Percentiles rank a stretch among this genome's conserved stretches.
phyloP scores from a whole-genome alignment of 2,329 filamentous ascomycete species.

The Monosporascus sp. region DNA sequence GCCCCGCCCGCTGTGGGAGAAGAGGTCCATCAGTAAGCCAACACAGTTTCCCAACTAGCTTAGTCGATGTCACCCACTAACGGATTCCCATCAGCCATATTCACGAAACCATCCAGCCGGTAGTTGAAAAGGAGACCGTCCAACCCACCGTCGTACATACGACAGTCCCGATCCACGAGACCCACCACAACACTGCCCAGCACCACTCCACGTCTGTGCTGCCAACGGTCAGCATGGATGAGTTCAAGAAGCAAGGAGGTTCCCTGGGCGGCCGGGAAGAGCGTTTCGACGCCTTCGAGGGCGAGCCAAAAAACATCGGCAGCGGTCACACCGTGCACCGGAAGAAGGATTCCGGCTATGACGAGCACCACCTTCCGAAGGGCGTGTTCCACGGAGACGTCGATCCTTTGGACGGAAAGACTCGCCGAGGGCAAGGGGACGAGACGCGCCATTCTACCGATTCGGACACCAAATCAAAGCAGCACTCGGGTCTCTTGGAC shows the following conservation, averaged over 20 bases:
- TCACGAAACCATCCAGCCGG: constrained; percentile 65
- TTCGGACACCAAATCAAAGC: constrained; percentile 9
- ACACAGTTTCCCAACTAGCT: neutral
- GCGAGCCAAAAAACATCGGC: constrained; percentile 51
- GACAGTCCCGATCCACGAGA: constrained; percentile 67
- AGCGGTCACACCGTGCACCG: constrained; percentile 18
- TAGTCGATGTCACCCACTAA: neutral
- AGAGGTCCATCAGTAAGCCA: constrained; percentile 52
- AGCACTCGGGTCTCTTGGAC: constrained; percentile 46
- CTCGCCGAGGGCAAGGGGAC: neutral
- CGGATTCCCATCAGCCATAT: constrained; percentile 36
- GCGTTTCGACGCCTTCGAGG: constrained; percentile 55
- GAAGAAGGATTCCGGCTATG: constrained; percentile 11
- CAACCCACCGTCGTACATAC: constrained; percentile 67
- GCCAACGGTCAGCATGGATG: constrained; percentile 58
- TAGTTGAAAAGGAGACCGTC: constrained; percentile 65
- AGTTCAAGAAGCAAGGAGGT: constrained; percentile 55
- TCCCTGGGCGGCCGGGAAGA: constrained; percentile 48
- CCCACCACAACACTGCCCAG: constrained; percentile 61
- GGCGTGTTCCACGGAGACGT: constrained; percentile 10
- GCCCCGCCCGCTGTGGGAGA: constrained; percentile 52
- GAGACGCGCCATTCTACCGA: constrained; percentile 5
- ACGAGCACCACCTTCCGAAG: constrained; percentile 2
- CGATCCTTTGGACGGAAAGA: constrained; percentile 2
- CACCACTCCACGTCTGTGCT: constrained; percentile 62